Base-by-base conservation (phyloP, 805 yeast species). In the Debaryomyces maramus region DNA sequence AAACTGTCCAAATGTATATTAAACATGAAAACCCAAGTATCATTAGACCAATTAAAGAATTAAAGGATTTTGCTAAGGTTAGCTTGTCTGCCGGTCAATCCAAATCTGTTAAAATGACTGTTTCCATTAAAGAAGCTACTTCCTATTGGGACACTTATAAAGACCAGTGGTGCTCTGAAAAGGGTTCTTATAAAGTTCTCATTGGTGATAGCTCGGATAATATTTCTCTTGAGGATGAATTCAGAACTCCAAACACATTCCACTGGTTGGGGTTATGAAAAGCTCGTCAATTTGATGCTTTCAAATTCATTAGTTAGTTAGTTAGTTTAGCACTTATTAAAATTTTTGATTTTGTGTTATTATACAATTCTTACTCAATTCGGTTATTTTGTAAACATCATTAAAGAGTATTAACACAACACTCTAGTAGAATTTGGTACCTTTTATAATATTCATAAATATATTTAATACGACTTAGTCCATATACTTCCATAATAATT, bases 21-120 rank as follows among this genome's bases (percentile, higher is more conserved):
- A 47, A 62, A 29, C 64, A 65, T 21, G 54, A 49, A 34, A 52
- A 60, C 10, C 70, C 79, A 15, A 39, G 58, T 10, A 53, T 69
- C 29, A 66, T 66, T 36, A 70, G 85, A 52, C 83, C 85, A 8
- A 54, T 67, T 17, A 81, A 80, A 58, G 85, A 81, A 51, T 65
- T 81, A 55, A 80, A 77, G 56, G 83, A 75, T 19, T 81, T 77
- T 52, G 71, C 60, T 13, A 80, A 81, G 58, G 72, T 75, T 6
- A 53, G 44, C 27, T 50, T 81, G 43, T 50, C 58, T 34, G 62
- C 80, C 3, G 80, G 80, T 6, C 73, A 71, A 46, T 40, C 65
- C 7, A 58, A 59, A 39, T 51, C 57, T 1, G 77, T 72, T 14
- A 42, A 48, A 1, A 47, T 79, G 22, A 48, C 46, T n/a, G 46